phyloP scores from a whole-genome alignment of 306 rosid species.

The Alnus glutinosa region DNA sequence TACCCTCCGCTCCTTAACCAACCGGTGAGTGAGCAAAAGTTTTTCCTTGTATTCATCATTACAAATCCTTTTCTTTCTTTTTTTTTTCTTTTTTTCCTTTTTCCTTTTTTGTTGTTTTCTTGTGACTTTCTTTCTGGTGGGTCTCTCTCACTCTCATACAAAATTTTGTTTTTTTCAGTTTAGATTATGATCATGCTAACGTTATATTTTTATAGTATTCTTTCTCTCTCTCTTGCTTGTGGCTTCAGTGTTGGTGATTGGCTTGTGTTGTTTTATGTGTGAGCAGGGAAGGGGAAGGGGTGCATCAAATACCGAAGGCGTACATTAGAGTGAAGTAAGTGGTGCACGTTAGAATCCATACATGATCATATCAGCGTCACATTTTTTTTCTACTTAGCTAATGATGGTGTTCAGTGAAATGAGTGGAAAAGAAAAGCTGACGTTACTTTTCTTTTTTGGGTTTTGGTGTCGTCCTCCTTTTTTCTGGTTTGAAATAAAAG shows the following conservation, averaged over 20 bases:
- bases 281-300: conserved; percentile 45
- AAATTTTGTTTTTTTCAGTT: neutral
- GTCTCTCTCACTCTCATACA: neutral
- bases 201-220: neutral
- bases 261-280: conserved; percentile 12
- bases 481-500: conserved; percentile 28
- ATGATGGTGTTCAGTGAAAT: conserved; percentile 50
- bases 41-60: conserved; percentile 9
- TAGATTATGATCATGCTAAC: neutral
- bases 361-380: conserved; percentile 19
- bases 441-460: conserved; percentile 23
- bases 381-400: conserved; percentile 34
- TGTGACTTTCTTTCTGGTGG: neutral
- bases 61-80: neutral
- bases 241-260: neutral
- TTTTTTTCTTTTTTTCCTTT: neutral
- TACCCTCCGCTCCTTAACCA: conserved; percentile 51
- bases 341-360: conserved; percentile 50
- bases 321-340: conserved; percentile 74
- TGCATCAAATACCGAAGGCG: conserved; percentile 68
- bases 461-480: conserved; percentile 11
- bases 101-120: neutral
- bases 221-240: neutral
- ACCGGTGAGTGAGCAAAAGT: conserved; percentile 43
- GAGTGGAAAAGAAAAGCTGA: conserved; percentile 40